These are phyloP conservation scores for Histomonas meleagridis DNA, from an alignment of 208 protist genomes.

Conservation along the genomic window DNA sequence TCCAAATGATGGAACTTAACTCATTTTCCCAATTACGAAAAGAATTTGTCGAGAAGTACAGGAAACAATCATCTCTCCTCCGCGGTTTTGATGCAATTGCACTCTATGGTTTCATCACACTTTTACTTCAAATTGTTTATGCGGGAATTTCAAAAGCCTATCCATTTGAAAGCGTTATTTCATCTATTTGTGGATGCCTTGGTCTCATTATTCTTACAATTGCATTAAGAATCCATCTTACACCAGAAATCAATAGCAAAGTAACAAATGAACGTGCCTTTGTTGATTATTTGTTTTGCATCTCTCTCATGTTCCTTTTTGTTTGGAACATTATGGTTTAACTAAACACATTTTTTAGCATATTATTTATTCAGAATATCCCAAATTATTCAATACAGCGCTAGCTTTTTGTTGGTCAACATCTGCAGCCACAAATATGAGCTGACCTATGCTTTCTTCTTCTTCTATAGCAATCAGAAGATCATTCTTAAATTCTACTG, in stretches of 20 bases:
- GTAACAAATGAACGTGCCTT: not conserved
- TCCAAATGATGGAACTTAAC: conserved; percentile 10
- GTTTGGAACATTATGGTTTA: conserved; percentile 24
- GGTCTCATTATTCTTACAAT: not conserved
- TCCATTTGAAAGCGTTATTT: not conserved
- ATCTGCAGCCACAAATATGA: too few relatives aligned
- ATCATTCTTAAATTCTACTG: too few relatives aligned
- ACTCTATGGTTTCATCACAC: not conserved
- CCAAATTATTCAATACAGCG: too few relatives aligned
- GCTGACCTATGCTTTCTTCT: too few relatives aligned
- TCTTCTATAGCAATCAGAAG: too few relatives aligned
- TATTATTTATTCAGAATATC: too few relatives aligned
- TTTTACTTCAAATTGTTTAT: not conserved
- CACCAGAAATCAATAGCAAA: not conserved
- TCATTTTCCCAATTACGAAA: not conserved
- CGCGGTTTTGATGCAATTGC: not conserved
- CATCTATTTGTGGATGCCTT: not conserved
- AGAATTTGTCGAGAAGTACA: not conserved
- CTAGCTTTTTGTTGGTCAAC: too few relatives aligned
- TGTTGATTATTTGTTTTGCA: not conserved
- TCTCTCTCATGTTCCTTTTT: conserved; percentile 6
- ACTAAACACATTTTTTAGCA: not conserved
- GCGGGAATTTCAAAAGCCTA: not conserved
- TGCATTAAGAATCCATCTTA: not conserved
- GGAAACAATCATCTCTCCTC: not conserved